Conservation (phyloP, 768 basidiomycete genomes). For the Pulveroboletus sp. region DNA sequence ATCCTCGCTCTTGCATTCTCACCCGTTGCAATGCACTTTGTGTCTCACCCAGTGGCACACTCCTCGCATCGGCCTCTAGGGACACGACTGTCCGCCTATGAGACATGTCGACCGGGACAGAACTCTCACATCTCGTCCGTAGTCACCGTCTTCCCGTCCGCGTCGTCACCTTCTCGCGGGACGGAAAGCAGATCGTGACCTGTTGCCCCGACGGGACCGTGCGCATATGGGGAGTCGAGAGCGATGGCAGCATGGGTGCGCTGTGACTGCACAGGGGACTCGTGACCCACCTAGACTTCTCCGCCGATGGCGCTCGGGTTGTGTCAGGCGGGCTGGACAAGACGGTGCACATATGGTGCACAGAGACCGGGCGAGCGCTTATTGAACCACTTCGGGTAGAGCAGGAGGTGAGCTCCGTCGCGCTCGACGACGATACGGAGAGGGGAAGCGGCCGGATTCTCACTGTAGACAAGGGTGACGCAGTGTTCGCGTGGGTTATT, state of each 20-base stretch:
- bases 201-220: slow-evolving; percentile 23
- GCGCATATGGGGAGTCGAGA: slow-evolving; percentile 30
- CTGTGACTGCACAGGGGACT: slow-evolving; percentile 24
- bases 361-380: slow-evolving; percentile 17
- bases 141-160: slow-evolving; percentile 25
- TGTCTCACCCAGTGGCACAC: slow-evolving; percentile 28
- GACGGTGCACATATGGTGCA: slow-evolving; percentile 29
- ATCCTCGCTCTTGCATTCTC: slow-evolving; percentile 30
- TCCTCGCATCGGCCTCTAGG: slow-evolving; percentile 29
- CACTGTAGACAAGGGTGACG: slow-evolving; percentile 19
- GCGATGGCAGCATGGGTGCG: slow-evolving; percentile 25
- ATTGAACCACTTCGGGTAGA: slow-evolving; percentile 20
- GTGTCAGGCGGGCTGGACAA: slow-evolving; percentile 29
- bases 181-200: slow-evolving; percentile 28
- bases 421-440: slow-evolving; percentile 13
- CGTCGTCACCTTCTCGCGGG: slow-evolving; percentile 24
- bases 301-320: slow-evolving; percentile 24
- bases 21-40: slow-evolving; percentile 21
- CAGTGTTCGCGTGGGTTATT: slow-evolving; percentile 26
- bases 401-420: slow-evolving; percentile 16
- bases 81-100: slow-evolving; percentile 31
- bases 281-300: slow-evolving; percentile 26
- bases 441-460: slow-evolving; percentile 13
- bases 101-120: slow-evolving; percentile 16
- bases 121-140: slow-evolving; percentile 25